These are phyloP conservation scores for Pseudocercospora fuligena DNA, from an alignment of 2,329 filamentous ascomycete genomes.

Conservation along the genomic window DNA sequence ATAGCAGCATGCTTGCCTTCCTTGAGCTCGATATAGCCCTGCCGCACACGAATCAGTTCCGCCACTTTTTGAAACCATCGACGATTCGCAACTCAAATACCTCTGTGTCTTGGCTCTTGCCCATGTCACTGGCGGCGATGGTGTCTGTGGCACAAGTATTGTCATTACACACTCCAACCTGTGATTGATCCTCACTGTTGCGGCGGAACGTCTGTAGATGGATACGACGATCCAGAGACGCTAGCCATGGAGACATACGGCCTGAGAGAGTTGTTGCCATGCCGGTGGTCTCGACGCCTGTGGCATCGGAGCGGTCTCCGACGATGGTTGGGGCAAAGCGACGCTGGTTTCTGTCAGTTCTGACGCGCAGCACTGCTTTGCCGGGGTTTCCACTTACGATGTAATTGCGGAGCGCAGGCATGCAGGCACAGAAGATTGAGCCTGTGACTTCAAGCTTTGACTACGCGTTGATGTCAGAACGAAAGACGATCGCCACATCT, in stretches of 20 bases:
- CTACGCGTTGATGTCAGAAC: neutral
- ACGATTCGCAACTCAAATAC: neutral
- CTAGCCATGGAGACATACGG: slow-evolving; percentile 6
- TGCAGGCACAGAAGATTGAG: slow-evolving; percentile 7
- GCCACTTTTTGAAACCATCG: no score
- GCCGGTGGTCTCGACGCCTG: neutral
- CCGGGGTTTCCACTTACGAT: neutral
- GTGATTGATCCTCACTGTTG: neutral
- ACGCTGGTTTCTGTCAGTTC: neutral
- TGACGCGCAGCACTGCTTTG: no score
- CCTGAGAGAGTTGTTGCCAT: neutral
- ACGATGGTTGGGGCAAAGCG: neutral
- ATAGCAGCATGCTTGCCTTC: neutral
- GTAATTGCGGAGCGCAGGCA: slow-evolving; percentile 11
- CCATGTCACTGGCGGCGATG: slow-evolving; percentile 1
- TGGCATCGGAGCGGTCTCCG: neutral
- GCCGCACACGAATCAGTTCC: neutral
- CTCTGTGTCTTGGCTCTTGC: slow-evolving; percentile 13
- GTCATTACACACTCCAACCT: neutral
- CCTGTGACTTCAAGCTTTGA: neutral
- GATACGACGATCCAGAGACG: neutral
- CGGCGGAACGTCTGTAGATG: neutral
- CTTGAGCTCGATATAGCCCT: neutral
- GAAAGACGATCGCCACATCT: no score
- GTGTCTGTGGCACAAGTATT: neutral